phyloP scores from a whole-genome alignment of 257 asterid species.

The Lavandula angustifolia region DNA sequence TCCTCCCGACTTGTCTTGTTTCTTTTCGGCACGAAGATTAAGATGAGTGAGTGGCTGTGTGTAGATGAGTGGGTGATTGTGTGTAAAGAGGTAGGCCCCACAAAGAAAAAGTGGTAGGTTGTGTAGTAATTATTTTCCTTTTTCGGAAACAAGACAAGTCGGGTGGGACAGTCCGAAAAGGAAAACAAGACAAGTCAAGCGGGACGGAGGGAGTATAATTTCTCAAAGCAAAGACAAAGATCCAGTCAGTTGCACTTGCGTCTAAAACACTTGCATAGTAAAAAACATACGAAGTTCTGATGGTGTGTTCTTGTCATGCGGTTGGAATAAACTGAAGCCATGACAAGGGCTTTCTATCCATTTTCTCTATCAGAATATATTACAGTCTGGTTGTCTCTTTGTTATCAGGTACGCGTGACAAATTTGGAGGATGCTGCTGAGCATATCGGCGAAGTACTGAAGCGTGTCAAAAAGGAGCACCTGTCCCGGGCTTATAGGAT shows the following conservation, averaged over 20 bases:
- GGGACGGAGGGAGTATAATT: no score
- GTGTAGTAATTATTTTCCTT: no score
- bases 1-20: no score
- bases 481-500: conserved; percentile 84
- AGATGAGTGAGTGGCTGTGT: no score
- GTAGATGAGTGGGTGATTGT: no score
- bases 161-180: no score
- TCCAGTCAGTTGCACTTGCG: neutral
- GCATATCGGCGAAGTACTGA: conserved; percentile 93
- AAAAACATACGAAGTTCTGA: neutral
- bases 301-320: neutral
- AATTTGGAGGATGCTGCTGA: conserved; percentile 93
- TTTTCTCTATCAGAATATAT: neutral
- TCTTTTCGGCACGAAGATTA: no score
- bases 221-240: neutral
- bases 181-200: no score
- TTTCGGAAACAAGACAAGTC: no score
- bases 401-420: conserved; percentile 79
- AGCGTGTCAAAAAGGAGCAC: conserved; percentile 85
- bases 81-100: no score
- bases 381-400: neutral
- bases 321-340: neutral
- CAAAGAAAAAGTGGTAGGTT: no score
- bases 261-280: neutral
- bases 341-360: neutral